phyloP scores from a whole-genome alignment of 1,284 basidiomycete species.

The Sporisorium iseilematis-ciliati region DNA sequence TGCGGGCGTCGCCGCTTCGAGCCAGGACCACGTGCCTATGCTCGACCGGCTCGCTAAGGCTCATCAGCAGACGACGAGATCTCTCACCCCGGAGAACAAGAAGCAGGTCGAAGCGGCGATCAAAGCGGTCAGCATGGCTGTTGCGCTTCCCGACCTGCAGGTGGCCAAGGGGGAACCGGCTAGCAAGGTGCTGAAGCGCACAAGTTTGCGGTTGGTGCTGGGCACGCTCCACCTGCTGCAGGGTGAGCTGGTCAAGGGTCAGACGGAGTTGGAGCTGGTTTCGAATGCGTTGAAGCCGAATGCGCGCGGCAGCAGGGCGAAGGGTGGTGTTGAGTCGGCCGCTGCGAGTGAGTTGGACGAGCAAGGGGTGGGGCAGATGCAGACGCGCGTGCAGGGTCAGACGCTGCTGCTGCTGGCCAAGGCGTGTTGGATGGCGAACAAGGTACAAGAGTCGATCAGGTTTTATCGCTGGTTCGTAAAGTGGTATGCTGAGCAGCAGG shows the following conservation, averaged over 20 bases:
- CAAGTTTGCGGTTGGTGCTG: constrained; percentile 32
- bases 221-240: constrained; percentile 28
- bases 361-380: constrained; percentile 7
- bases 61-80: constrained; percentile 22
- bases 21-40: constrained; percentile 27
- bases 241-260: constrained; percentile 29
- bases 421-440: constrained; percentile 33
- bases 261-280: constrained; percentile 37
- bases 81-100: constrained; percentile 25
- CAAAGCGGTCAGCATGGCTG: constrained; percentile 31
- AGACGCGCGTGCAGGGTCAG: constrained; percentile 37
- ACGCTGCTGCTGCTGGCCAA: constrained; percentile 33
- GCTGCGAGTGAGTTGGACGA: not conserved
- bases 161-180: constrained; percentile 4
- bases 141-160: constrained; percentile 40
- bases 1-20: constrained; percentile 12
- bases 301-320: not conserved
- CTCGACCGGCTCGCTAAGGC: constrained; percentile 27
- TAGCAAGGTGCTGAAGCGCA: constrained; percentile 9
- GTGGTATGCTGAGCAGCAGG: constrained; percentile 43
- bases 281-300: constrained; percentile 36
- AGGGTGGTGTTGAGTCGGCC: not conserved
- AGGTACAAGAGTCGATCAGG: constrained; percentile 34
- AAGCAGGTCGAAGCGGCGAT: constrained; percentile 29
- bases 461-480: constrained; percentile 39